Evolutionary conservation across 2,329 filamentous ascomycete genomes (phyloP), one percentile per base, ranked within the genome.

Genomic region (Pseudocercospora musae): DNA sequence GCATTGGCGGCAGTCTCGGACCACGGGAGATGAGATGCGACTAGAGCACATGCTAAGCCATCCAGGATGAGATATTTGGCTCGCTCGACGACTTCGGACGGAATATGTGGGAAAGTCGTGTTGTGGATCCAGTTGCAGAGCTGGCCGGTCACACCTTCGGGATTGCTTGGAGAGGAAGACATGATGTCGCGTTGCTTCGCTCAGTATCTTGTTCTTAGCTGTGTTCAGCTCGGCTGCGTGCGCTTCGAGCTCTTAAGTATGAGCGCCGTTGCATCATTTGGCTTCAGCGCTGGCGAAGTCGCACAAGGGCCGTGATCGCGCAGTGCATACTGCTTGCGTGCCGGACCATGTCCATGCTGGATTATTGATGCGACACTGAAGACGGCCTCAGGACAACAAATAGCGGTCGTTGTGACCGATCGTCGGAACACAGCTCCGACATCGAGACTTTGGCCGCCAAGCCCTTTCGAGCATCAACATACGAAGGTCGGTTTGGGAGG

Each of bases 11-110:
- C 60, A 31, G 46, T 52, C 15, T 62, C 60, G 10, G 60, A 62
- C 60, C 60, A 62, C 48, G 60, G 60, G 9, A 62, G 48, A 55
- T 62, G 60, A 54, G 60, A 29, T 44, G 29, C 60, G 4, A 62
- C 60, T 20, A 62, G 33, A 18, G 55, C 46, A 33, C 60, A 62
- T n/a, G 55, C 60, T 10, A 62, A 55, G 21, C 60, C 60, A 33
- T 62, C 55, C 13, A 62, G 55, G 13, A 58, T 62, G 20, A 62
- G 25, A 42, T 62, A 62, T 27, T 58, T 58, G 9, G 60, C 60
- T 62, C 60, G 29, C 46, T 62, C 54, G 46, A 58, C 55, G 48
- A 62, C 23, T 20, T 62, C 60, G 44, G 18, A 6, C n/a, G 60
- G 48, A 8, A 62, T 58, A 29, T 58, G 25, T n/a, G 46, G 3